Evolutionary conservation across 2,329 filamentous ascomycete species (phyloP), one percentile per base, ranked within the genome.

Genomic region (Aspergillus fischeri): DNA sequence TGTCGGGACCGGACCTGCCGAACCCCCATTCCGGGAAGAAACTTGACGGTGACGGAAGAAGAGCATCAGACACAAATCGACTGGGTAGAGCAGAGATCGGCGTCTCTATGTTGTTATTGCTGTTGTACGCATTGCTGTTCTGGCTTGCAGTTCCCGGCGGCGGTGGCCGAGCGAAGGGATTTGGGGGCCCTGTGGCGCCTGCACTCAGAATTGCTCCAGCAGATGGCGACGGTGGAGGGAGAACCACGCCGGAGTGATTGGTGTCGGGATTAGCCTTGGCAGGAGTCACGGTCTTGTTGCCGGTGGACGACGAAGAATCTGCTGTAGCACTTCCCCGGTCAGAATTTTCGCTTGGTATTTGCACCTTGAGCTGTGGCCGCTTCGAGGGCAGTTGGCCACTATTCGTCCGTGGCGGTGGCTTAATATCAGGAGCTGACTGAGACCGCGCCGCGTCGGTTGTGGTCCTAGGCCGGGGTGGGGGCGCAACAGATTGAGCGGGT

Each of bases 21-120:
- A 90, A 92, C 63, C 89, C 87, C 92, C 92, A 97, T 61, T 96
- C 92, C 0, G 89, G 87, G 68, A 96, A 97, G 76, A 97, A 97
- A 63, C 86, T 91, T 62, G 89, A 95, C 0, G 94, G 94, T 55
- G 91, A 96, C 0, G 94, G 92, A 17, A 97, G 80, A 54, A 97
- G 86, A 38, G 92, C 91, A 63, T 90, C 91, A 57, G 87, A 89
- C 65, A 97, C 87, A 73, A 97, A 97, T 44, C 93, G 86, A 52
- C 91, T 96, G 0, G 94, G 94, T 10, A 99, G 80, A 3, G 93
- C 92, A 1, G 92, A 97, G n/a, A 95, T 92, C 0, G 94, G 94
- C 0, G 94, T 94, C 69, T 94, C 78, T 49, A 78, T 77, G 53
- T 75, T 76, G 56, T 72, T 75, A 55, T 65, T 73, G 54, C 59